These are phyloP conservation scores for Xylaria bambusicola DNA, from an alignment of 495 filamentous ascomycete genomes.

Conservation along the genomic window DNA sequence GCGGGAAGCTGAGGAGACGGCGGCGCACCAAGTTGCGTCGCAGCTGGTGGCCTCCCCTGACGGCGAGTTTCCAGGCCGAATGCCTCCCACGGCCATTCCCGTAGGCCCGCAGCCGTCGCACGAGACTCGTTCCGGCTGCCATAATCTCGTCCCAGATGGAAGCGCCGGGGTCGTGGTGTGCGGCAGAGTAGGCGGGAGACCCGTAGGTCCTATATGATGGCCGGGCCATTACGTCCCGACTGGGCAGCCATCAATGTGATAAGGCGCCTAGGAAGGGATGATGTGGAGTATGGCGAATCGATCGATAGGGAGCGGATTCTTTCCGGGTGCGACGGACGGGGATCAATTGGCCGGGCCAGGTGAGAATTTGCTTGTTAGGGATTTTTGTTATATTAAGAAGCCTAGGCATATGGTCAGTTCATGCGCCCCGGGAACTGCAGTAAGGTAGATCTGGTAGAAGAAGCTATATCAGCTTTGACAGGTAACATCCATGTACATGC, in stretches of 20 bases:
- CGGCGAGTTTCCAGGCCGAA: slow-evolving; percentile 28
- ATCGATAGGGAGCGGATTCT: too few species aligned
- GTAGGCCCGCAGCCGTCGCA: slow-evolving; percentile 38
- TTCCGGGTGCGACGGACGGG: too few species aligned
- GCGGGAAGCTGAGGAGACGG: slow-evolving; percentile 60
- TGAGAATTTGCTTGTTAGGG: too few species aligned
- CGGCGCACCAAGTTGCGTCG: slow-evolving; percentile 44
- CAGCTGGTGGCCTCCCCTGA: slow-evolving; percentile 33
- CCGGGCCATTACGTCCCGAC: slow-evolving; percentile 35
- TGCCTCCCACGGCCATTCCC: slow-evolving; percentile 38
- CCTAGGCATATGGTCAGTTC: too few species aligned
- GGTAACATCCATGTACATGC: too few species aligned
- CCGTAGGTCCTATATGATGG: slow-evolving; percentile 39
- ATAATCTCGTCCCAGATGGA: slow-evolving; percentile 37
- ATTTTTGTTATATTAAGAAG: too few species aligned
- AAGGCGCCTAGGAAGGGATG: too few species aligned
- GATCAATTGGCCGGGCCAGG: too few species aligned
- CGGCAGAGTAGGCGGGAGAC: slow-evolving; percentile 23
- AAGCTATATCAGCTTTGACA: too few species aligned
- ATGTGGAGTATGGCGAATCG: too few species aligned
- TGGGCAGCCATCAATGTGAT: slow-evolving; percentile 38
- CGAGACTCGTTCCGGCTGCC: slow-evolving; percentile 16
- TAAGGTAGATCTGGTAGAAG: too few species aligned
- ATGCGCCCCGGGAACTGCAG: too few species aligned
- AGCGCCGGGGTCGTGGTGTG: slow-evolving; percentile 23